Evolutionary conservation across 2,329 filamentous ascomycete genomes (phyloP), one percentile per base, ranked within the genome.

Genomic region (Volutella citrinella): DNA sequence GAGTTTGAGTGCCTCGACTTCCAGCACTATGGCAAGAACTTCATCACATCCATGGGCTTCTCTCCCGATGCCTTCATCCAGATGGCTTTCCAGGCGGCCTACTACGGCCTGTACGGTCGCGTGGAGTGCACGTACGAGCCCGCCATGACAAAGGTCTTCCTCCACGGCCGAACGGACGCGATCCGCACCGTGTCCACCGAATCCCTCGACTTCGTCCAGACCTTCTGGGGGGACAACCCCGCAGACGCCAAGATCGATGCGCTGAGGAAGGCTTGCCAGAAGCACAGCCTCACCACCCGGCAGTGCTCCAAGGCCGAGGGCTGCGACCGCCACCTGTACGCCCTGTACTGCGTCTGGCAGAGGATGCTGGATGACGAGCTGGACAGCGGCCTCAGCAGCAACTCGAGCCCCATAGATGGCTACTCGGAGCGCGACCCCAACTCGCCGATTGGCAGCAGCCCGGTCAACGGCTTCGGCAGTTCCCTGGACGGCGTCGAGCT

Each of bases 41-140:
- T 96, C 57, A 96, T 98, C 63, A 97, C 89, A 0, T 88, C 85
- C 0, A 94, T 94, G 82, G 91, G 91, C 7, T 94, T 97, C 64
- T 97, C 91, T 0, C 91, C 93, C 0, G 93, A 97, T 59, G 93
- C 93, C 0, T 98, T 95, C 57, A 87, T 98, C 14, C 93, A 98
- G 62, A 97, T 98, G 91, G 93, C 93, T 0, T 96, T 96, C 68
- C 93, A 98, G 61, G 91, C 91, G 5, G 91, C 93, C 2, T 97
- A 98, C 68, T 98, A 96, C 55, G 93, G 93, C 3, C 74, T 98
- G 7, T 98, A 97, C 52, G 93, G 93, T 4, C 81, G 88, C 5
- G 80, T 95, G 2, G 93, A 97, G 61, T 95, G 88, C 57, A 93
- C 90, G 0, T 98, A 98, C 59, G 93, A 98, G 63, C 93, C 93